Conservation (phyloP, 2,329 filamentous ascomycete genomes). For the Verticillium alfalfae region DNA sequence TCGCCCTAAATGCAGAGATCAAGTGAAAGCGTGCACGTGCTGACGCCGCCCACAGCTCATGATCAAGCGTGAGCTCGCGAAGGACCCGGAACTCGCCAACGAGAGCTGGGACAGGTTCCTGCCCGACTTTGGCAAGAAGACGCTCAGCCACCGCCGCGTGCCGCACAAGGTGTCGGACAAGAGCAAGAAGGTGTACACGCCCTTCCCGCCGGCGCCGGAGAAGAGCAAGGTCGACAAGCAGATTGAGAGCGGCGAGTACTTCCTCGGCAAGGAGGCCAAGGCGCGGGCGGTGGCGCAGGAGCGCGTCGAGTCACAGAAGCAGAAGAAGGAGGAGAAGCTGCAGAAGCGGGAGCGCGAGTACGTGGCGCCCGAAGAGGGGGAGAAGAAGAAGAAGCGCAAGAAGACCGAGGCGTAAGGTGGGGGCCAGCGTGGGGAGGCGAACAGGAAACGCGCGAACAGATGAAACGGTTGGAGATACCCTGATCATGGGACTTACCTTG, state of each 20-base stretch:
- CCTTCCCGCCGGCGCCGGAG: slow-evolving; percentile 93
- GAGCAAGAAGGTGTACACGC: slow-evolving; percentile 88
- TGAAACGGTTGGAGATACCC: not conserved
- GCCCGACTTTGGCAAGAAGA: slow-evolving; percentile 94
- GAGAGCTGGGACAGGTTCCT: slow-evolving; percentile 96
- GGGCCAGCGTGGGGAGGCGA: slow-evolving; percentile 10
- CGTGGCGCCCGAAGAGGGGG: slow-evolving; percentile 75
- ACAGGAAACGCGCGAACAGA: no score
- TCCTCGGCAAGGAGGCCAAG: slow-evolving; percentile 88
- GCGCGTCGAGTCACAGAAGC: slow-evolving; percentile 75
- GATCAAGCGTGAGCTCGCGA: slow-evolving; percentile 88
- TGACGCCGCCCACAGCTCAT: slow-evolving; percentile 55
- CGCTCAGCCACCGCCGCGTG: slow-evolving; percentile 73
- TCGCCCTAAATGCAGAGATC: no score
- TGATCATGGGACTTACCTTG: not conserved
- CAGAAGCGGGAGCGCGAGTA: slow-evolving; percentile 82
- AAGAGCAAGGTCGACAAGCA: slow-evolving; percentile 99
- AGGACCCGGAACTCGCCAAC: slow-evolving; percentile 77
- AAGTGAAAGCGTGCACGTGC: not conserved
- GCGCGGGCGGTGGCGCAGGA: slow-evolving; percentile 76
- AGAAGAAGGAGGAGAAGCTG: slow-evolving; percentile 83
- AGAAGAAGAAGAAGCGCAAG: slow-evolving; percentile 58
- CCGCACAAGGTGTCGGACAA: slow-evolving; percentile 90
- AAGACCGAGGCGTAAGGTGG: slow-evolving; percentile 32
- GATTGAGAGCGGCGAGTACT: slow-evolving; percentile 97